phyloP scores from a whole-genome alignment of 148 eudicot genomes.

The Gaultheria prostrata region DNA sequence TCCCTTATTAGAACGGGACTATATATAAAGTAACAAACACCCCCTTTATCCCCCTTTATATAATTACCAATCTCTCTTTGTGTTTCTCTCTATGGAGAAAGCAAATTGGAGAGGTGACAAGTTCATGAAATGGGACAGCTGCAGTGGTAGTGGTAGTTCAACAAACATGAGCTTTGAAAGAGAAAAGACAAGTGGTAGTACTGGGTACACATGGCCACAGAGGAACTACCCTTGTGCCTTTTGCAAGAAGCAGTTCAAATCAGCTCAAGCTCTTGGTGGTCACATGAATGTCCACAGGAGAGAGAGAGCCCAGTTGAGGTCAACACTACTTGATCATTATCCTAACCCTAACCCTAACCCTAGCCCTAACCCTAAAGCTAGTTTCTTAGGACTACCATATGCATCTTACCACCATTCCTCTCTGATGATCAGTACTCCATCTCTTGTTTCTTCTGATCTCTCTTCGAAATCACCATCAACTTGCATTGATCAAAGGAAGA shows the following conservation, averaged over 20 bases:
- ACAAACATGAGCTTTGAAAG: slow-evolving; percentile 32
- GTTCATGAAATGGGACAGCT: slow-evolving; percentile 26
- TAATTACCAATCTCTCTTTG: neutral
- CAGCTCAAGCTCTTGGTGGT: slow-evolving; percentile 89
- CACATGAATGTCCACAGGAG: slow-evolving; percentile 87
- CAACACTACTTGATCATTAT: neutral
- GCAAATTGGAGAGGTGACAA: slow-evolving; percentile 23
- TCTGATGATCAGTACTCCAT: slow-evolving; percentile 11
- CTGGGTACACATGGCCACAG: slow-evolving; percentile 67
- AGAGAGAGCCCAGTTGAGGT: slow-evolving; percentile 62
- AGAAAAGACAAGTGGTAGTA: slow-evolving; percentile 26
- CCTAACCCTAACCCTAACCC: slow-evolving; percentile 31
- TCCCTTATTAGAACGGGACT: no score
- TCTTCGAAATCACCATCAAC: slow-evolving; percentile 21
- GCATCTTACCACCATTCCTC: slow-evolving; percentile 14
- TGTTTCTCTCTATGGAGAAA: slow-evolving; percentile 29
- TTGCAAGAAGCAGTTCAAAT: slow-evolving; percentile 71
- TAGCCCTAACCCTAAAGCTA: slow-evolving; percentile 40
- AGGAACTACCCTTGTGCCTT: slow-evolving; percentile 71
- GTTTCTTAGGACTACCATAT: slow-evolving; percentile 12
- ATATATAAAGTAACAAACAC: slow-evolving; percentile 7
- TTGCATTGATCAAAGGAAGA: slow-evolving; percentile 5
- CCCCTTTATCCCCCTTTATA: neutral
- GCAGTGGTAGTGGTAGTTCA: neutral
- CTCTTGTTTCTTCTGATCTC: slow-evolving; percentile 31